Base-by-base conservation (phyloP, 352 stramenopile genomes). In the Phytophthora vignae region DNA sequence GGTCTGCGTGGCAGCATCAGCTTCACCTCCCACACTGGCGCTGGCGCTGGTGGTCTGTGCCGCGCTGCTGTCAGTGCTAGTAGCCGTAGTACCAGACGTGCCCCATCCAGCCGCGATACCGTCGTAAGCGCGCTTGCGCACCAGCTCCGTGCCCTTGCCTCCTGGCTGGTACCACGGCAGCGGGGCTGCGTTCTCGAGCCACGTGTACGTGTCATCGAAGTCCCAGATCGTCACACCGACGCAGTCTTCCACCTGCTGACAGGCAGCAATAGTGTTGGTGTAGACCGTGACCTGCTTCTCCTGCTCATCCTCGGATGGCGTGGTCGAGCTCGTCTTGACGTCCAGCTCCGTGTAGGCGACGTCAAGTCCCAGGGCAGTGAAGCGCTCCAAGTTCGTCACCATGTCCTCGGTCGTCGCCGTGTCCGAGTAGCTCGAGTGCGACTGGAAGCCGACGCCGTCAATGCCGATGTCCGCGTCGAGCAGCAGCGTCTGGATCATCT, bases 381-480 rank as follows among this genome's bases (percentile, higher is more conserved):
- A 77, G n/a, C 71, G 65, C 42, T 77, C 54, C 3, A 74, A 40
- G 33, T 77, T 77, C 29, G 42, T 64, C 27, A 77, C 65, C 7
- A 66, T 48, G 12, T 71, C 65, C 3, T 54, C 66, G 2, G 66
- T 49, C 17, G 71, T 71, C 3, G 49, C 8, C 8, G 62, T 69
- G 21, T 69, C 50, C 9, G 61, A 71, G 46, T 71, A 71, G 17
- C 40, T 75, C 27, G 68, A 71, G 48, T 75, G 68, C 11, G 68
- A 75, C 68, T 75, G 72, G 58, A 79, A 73, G 8, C 72, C 72
- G 15, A 79, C 53, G 1, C 72, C 72, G 25, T 79, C 62, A n/a
- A 78, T 67, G 5, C 40, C 58, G 27, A 79, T 79, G 57, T 53
- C 21, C 5, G 65, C 57, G 40, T 73, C 63, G 2, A 76, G 58